Evolutionary conservation across 129 eudicot genomes (phyloP).

Genomic region (Tanacetum coccineum): DNA sequence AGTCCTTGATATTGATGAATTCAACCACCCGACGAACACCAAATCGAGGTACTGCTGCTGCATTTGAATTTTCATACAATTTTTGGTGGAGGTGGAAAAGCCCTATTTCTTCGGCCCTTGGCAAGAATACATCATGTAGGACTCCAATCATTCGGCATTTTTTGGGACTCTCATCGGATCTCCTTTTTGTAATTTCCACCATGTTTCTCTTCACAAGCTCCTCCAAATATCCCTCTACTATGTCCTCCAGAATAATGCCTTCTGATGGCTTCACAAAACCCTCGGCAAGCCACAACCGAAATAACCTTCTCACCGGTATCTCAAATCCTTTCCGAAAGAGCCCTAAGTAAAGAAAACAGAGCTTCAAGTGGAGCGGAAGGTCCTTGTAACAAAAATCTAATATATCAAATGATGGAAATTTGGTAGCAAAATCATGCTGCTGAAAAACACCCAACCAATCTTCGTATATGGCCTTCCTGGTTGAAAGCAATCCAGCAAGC

Average conservation of each 20-base stretch:
- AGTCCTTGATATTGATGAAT: constrained; percentile 24
- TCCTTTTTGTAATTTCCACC: constrained; percentile 27
- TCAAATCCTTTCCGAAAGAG: constrained; percentile 28
- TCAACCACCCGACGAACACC: constrained; percentile 29
- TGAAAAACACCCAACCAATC: constrained; percentile 30
- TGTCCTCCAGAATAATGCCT: constrained; percentile 24
- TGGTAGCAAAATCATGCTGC: constrained; percentile 8
- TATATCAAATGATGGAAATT: constrained; percentile 17
- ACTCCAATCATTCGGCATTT: constrained; percentile 29
- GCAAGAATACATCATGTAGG: constrained; percentile 27
- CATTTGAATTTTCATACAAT: constrained; percentile 5
- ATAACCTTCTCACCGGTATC: constrained; percentile 34
- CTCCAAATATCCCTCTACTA: constrained; percentile 32
- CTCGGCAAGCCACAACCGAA: constrained; percentile 46
- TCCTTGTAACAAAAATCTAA: constrained; percentile 29
- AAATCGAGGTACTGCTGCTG: constrained; percentile 15
- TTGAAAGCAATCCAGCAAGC: constrained; percentile 39
- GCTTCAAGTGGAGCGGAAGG: constrained; percentile 31
- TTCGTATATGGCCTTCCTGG: constrained; percentile 3
- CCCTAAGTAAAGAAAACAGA: constrained; percentile 37
- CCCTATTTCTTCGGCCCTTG: constrained; percentile 30
- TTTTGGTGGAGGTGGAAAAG: constrained; percentile 30
- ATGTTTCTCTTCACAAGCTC: constrained; percentile 42
- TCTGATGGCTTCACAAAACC: constrained; percentile 27
- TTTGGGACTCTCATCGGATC: constrained; percentile 31